A percentile compares a stretch with the other conserved stretches of the same genome.
phyloP scores from a whole-genome alignment of 1,139 yeast genomes.

The Taiozyma sp. region DNA sequence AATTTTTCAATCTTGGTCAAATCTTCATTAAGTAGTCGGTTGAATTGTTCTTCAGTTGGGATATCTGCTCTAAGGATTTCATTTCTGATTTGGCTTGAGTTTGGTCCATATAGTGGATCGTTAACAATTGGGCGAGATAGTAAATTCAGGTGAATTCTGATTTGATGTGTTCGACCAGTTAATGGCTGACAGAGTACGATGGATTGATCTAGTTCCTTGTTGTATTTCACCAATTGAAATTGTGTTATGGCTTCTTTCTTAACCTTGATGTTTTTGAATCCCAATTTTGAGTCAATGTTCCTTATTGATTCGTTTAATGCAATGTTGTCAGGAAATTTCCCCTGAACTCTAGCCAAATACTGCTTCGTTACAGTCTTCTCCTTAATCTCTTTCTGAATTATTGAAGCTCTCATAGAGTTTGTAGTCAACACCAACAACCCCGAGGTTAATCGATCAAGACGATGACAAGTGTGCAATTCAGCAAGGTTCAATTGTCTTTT shows the following conservation, averaged over 20 bases:
- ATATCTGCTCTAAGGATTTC: slow-evolving; percentile 38
- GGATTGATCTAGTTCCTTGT: slow-evolving; percentile 33
- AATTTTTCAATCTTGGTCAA: slow-evolving; percentile 13
- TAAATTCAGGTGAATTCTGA: slow-evolving; percentile 65
- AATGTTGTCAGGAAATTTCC: slow-evolving; percentile 45
- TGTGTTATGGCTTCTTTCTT: slow-evolving; percentile 37
- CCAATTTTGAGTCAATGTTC: slow-evolving; percentile 66
- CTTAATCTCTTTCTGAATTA: slow-evolving; percentile 41
- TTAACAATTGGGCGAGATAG: slow-evolving; percentile 67
- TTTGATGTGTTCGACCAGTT: slow-evolving; percentile 79
- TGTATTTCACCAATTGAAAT: slow-evolving; percentile 33
- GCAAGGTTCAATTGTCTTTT: slow-evolving; percentile 33
- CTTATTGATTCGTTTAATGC: slow-evolving; percentile 59
- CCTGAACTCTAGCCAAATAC: slow-evolving; percentile 62
- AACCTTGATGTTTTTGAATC: slow-evolving; percentile 15
- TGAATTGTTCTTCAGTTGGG: slow-evolving; percentile 65
- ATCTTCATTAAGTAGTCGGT: slow-evolving; percentile 40
- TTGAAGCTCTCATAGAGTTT: slow-evolving; percentile 38
- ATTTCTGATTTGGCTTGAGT: slow-evolving; percentile 2
- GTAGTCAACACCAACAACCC: slow-evolving; percentile 65
- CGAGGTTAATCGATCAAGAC: slow-evolving; percentile 72
- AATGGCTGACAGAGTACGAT: slow-evolving; percentile 61
- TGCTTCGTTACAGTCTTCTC: slow-evolving; percentile 38
- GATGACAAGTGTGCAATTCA: slow-evolving; percentile 52
- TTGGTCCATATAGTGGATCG: slow-evolving; percentile 49